Conservation (phyloP, 1,139 yeast species). For the Yamadazyma triangularis region DNA sequence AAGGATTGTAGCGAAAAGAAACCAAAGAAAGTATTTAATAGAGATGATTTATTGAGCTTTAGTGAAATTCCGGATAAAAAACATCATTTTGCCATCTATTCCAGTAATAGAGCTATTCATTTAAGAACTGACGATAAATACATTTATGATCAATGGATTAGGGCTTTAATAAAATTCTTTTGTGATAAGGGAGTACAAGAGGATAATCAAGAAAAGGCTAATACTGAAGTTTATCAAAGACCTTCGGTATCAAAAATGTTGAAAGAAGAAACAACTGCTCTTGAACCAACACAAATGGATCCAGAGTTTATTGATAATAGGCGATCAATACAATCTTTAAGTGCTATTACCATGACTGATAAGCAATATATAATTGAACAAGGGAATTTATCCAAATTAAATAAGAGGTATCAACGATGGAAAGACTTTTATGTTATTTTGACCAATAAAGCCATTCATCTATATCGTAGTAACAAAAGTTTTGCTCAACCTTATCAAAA, state of each 20-base stretch:
- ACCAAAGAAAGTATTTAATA: conserved; percentile 43
- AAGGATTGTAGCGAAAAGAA: conserved; percentile 55
- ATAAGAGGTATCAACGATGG: not conserved
- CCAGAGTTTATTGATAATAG: too few relatives aligned
- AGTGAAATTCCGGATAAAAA: conserved; percentile 27
- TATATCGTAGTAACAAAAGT: not conserved
- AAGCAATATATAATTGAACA: not conserved
- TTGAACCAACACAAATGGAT: too few relatives aligned
- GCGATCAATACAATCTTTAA: too few relatives aligned
- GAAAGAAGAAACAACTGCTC: too few relatives aligned
- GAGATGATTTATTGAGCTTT: conserved; percentile 17
- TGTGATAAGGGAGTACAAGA: not conserved
- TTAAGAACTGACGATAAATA: conserved; percentile 32
- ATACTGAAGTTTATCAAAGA: too few relatives aligned
- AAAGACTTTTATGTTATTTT: conserved; percentile 1
- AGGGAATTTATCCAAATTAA: not conserved
- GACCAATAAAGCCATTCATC: conserved; percentile 1
- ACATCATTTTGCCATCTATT: conserved; percentile 39
- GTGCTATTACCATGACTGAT: not conserved
- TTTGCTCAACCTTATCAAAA: conserved; percentile 1
- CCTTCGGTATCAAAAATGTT: too few relatives aligned
- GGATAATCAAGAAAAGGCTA: too few relatives aligned
- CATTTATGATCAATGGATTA: conserved; percentile 40
- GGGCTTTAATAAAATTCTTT: conserved; percentile 24
- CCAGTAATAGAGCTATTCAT: conserved; percentile 37